Conservation (phyloP, 2,329 filamentous ascomycete species). For the Macrophomina phaseolina region DNA sequence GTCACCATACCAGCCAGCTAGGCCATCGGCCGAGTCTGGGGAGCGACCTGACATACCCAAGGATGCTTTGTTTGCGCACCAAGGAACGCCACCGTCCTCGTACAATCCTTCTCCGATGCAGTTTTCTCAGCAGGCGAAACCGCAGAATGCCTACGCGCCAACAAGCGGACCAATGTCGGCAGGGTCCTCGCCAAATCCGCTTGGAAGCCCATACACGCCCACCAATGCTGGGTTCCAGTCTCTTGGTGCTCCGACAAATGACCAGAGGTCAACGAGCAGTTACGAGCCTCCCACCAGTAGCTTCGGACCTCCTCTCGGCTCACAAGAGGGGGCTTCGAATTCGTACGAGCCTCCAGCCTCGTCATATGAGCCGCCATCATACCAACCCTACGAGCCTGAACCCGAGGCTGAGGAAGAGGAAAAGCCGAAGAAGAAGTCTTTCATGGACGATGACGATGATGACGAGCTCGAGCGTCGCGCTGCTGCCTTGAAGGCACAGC, state of each 20-base stretch:
- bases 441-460: conserved; percentile 82
- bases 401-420: conserved; percentile 57
- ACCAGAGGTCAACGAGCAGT: conserved; percentile 35
- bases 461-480: conserved; percentile 63
- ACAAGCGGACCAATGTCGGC: not conserved
- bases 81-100: conserved; percentile 39
- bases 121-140: conserved; percentile 7
- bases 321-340: conserved; percentile 34
- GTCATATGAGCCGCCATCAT: conserved; percentile 65
- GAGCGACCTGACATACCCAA: conserved; percentile 33
- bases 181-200: conserved; percentile 11
- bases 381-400: conserved; percentile 58
- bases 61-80: conserved; percentile 25
- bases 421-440: conserved; percentile 72
- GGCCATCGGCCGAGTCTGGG: conserved; percentile 46
- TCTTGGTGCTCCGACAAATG: conserved; percentile 14
- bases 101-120: conserved; percentile 24
- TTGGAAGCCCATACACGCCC: conserved; percentile 28
- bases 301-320: conserved; percentile 27
- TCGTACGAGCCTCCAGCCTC: conserved; percentile 48
- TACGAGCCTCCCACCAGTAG: conserved; percentile 34
- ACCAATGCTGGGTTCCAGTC: conserved; percentile 31
- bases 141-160: conserved; percentile 14
- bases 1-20: conserved; percentile 27
- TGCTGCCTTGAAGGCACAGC: conserved; percentile 62